A percentile compares a stretch with the other conserved stretches of the same genome.
phyloP scores from a whole-genome alignment of 345 rosid genomes.

The Gossypioides kirkii region DNA sequence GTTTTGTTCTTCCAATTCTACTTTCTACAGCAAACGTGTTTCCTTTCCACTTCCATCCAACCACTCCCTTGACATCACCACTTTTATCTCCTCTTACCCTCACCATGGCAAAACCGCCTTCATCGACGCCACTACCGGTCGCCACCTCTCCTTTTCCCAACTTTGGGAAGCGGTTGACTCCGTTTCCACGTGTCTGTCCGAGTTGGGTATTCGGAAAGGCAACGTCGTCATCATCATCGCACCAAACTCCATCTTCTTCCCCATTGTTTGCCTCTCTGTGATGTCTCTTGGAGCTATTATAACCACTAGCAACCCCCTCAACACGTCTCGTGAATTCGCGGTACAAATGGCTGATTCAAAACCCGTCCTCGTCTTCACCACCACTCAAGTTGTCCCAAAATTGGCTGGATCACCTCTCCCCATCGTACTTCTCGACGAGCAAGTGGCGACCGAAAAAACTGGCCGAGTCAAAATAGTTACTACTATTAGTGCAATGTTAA shows the following conservation, averaged over 20 bases:
- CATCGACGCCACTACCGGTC: not conserved
- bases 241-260: constrained; percentile 82
- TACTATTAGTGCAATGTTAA: constrained; percentile 50
- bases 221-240: constrained; percentile 79
- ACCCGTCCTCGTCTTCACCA: constrained; percentile 71
- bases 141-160: not conserved
- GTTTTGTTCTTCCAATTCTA: not conserved
- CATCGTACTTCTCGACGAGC: constrained; percentile 51
- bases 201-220: constrained; percentile 78
- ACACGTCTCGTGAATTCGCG: constrained; percentile 61
- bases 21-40: not conserved
- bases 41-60: not conserved
- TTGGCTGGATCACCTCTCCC: constrained; percentile 43
- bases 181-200: constrained; percentile 47
- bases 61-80: too few species aligned
- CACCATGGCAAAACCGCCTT: not conserved
- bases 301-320: constrained; percentile 82
- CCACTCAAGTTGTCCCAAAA: constrained; percentile 47
- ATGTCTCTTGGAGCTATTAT: constrained; percentile 91
- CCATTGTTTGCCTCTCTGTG: constrained; percentile 85
- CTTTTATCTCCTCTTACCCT: not conserved
- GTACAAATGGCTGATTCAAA: constrained; percentile 60
- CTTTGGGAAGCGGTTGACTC: constrained; percentile 34
- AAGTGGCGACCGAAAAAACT: not conserved
- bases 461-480: constrained; percentile 30